phyloP scores from a whole-genome alignment of 2,329 filamentous ascomycete species.

The Curvularia sp. region DNA sequence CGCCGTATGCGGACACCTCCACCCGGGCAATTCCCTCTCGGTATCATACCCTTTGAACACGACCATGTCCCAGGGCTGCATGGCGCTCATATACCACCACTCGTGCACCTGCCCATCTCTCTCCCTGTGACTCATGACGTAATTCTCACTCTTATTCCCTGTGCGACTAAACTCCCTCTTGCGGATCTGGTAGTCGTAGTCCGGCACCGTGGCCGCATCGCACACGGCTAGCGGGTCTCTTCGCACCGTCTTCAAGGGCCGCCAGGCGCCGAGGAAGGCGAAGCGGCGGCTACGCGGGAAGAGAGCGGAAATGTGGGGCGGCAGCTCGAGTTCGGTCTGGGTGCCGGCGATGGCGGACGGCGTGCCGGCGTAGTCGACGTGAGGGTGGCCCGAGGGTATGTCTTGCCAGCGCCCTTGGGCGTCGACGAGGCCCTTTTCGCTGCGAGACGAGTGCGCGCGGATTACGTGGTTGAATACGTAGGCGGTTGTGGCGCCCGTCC shows the following conservation, averaged over 20 bases:
- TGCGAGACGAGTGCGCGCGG: slow-evolving; percentile 57
- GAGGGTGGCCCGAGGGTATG: slow-evolving; percentile 30
- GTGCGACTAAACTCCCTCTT: slow-evolving; percentile 27
- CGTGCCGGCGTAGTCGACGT: slow-evolving; percentile 31
- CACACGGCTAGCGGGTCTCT: slow-evolving; percentile 40
- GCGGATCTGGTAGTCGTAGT: slow-evolving; percentile 28
- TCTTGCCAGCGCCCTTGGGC: slow-evolving; percentile 54
- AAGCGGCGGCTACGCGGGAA: slow-evolving; percentile 25
- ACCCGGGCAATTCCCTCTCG: slow-evolving; percentile 23
- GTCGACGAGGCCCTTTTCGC: slow-evolving; percentile 53
- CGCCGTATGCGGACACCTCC: slow-evolving; percentile 39
- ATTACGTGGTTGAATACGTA: slow-evolving; percentile 51
- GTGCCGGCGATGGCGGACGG: slow-evolving; percentile 21
- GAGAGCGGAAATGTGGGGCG: slow-evolving; percentile 12
- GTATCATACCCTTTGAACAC: slow-evolving; percentile 41
- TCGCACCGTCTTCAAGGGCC: slow-evolving; percentile 32
- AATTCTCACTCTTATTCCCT: slow-evolving; percentile 26
- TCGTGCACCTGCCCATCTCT: slow-evolving; percentile 21
- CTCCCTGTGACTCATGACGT: slow-evolving; percentile 26
- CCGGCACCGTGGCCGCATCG: slow-evolving; percentile 26
- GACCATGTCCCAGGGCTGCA: slow-evolving; percentile 32
- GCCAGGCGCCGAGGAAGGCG: slow-evolving; percentile 43
- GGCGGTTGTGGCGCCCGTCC: slow-evolving; percentile 25
- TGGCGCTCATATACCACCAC: slow-evolving; percentile 41
- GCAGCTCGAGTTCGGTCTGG: slow-evolving; percentile 26